A percentile compares a stretch with the other conserved stretches of the same genome.
phyloP scores from a whole-genome alignment of 805 yeast species.

The Hermanozyma aechmeae region DNA sequence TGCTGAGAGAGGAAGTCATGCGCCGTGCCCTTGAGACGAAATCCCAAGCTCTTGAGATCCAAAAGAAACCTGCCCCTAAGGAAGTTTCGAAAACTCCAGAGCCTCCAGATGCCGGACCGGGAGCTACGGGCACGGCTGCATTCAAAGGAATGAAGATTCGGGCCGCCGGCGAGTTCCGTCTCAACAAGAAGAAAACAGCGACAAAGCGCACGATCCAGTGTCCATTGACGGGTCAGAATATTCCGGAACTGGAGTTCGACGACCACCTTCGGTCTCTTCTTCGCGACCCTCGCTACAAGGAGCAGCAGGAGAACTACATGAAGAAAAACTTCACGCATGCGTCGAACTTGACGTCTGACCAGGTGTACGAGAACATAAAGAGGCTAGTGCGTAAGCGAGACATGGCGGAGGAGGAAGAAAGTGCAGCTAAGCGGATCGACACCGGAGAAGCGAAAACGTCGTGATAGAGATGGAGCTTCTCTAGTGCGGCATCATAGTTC shows the following conservation, averaged over 20 bases:
- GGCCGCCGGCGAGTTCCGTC: constrained; percentile 64
- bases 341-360: constrained; percentile 43
- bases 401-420: too few species aligned
- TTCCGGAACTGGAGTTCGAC: constrained; percentile 64
- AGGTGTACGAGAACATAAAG: constrained; percentile 56
- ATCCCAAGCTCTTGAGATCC: constrained; percentile 16
- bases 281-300: constrained; percentile 70
- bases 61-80: constrained; percentile 14
- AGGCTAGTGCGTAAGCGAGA: constrained; percentile 26
- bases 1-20: constrained; percentile 49
- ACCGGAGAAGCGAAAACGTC: too few species aligned
- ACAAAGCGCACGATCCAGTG: constrained; percentile 44
- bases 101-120: too few species aligned
- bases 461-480: too few species aligned
- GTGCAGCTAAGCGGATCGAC: too few species aligned
- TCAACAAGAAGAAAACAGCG: constrained; percentile 14
- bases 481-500: too few species aligned
- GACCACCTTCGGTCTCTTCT: constrained; percentile 61
- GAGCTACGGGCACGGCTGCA: too few species aligned
- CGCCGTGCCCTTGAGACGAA: constrained; percentile 52
- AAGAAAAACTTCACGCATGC: constrained; percentile 41
- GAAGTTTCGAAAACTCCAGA: neutral
- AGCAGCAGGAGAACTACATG: constrained; percentile 56
- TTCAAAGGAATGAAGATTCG: constrained; percentile 54
- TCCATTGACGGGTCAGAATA: constrained; percentile 66